Evolutionary conservation across 2,329 filamentous ascomycete species (phyloP), one percentile per base, ranked within the genome.

Genomic region (Cladosporium austrohemisphaericum): DNA sequence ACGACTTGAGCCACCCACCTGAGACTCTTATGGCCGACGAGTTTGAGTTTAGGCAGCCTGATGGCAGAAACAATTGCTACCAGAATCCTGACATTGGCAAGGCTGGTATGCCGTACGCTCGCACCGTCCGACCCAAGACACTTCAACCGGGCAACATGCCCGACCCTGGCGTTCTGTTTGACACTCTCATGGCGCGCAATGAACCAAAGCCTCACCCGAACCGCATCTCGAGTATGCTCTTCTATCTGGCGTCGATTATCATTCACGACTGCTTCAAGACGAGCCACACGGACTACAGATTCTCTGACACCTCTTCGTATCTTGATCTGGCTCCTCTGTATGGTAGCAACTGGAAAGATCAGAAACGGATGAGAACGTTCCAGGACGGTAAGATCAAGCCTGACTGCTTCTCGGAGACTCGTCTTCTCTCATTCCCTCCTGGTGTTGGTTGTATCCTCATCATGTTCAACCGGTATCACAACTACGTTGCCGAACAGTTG

Each of bases 381-480:
- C 75, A 78, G 40, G 77, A 83, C 52, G 85, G 85, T n/a, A 81
- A 79, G 57, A 70, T 88, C 52, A 86, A 87, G 66, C 80, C 82
- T 0, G 85, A 88, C 59, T 83, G 79, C 53, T 88, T 88, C 61
- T 77, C 80, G 1, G 81, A 86, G 58, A 77, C 78, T 49, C 76
- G 85, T 9, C 67, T 86, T 1, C 67, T 86, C 4, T 77, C 79
- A 3, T 84, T 86, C 50, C 85, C 85, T 3, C 79, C 83, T 0
- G 85, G 84, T 20, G 82, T 86, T n/a, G 80, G 80, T 35, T 77
- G 79, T 9, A 68, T 87, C 55, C 65, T 88, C 29, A 80, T 88
- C 55, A 78, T 86, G 69, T 88, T 85, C 72, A 78, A 77, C 51
- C 70, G 74, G 18, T 94, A 94, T 69, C 92, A 96, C 69, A 96